Base-by-base conservation (phyloP, 2,329 filamentous ascomycete species). In the Aspergillus ruber region DNA sequence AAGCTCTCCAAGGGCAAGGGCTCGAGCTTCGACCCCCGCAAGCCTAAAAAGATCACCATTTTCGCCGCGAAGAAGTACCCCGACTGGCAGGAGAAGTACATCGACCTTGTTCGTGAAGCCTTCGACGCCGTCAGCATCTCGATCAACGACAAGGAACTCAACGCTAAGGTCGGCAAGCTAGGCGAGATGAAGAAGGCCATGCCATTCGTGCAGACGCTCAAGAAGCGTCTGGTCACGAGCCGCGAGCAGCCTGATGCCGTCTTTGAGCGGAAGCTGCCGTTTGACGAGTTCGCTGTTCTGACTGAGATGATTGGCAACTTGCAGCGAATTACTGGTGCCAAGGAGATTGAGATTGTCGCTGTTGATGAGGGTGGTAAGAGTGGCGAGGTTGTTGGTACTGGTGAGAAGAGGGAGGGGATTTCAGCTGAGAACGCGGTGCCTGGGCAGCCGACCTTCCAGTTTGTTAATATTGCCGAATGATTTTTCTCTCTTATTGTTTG, bases 1-100 rank as follows among this genome's bases (percentile, higher is more conserved):
- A 90, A 88, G 76, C 85, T 94, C 69, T 84, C 86, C 56, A 97
- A 97, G 77, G 93, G 91, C 71, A 96, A 96, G 75, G 79, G 83
- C 55, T 80, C 82, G 6, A 75, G 79, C 15, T 97, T 94, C 65
- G 90, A 98, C 70, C 89, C 90, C 35, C 90, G 88, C 72, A 86
- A 90, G 72, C 83, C 88, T 53, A 97, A 96, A 80, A 88, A 87
- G 74, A 81, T 97, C 56, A 90, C 85, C 45, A 86, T 98, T 63
- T 96, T 83, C 73, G 81, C 84, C 44, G 88, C 89, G 6, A 80
- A 83, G 58, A 81, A 81, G 51, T 96, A 86, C 75, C 93, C 93
- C 0, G 77, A 77, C 12, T 97, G 93, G 93, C 93, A 98, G 70
- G 84, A 88, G 61, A 88, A 89, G 72, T 93, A 90, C 70, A 85